Evolutionary conservation across 768 basidiomycete species (phyloP).

Genomic region (Termitomyces bulborhizus): DNA sequence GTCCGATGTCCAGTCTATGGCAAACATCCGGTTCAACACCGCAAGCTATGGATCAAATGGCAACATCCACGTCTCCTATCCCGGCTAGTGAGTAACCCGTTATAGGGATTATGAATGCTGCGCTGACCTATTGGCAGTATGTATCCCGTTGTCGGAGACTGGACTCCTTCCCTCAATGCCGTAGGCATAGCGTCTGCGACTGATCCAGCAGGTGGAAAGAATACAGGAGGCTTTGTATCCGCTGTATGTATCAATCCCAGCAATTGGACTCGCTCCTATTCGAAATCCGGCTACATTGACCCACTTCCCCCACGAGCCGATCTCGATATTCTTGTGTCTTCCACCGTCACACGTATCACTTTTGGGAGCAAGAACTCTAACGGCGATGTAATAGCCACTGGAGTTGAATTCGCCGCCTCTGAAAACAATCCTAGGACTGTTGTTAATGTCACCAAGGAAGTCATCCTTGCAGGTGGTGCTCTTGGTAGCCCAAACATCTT

Average conservation of each 20-base stretch:
- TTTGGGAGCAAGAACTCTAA: conserved; percentile 26
- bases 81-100: conserved; percentile 14
- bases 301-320: conserved; percentile 55
- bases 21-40: conserved; percentile 34
- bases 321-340: conserved; percentile 54
- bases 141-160: conserved; percentile 44
- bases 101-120: conserved; percentile 28
- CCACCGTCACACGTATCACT: conserved; percentile 51
- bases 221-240: conserved; percentile 47
- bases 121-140: conserved; percentile 27
- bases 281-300: conserved; percentile 53
- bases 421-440: conserved; percentile 4
- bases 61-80: conserved; percentile 25
- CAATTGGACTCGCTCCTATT: conserved; percentile 59
- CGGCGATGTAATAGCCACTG: conserved; percentile 38
- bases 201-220: conserved; percentile 41
- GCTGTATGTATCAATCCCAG: conserved; percentile 54
- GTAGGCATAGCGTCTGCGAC: conserved; percentile 34
- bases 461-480: conserved; percentile 38
- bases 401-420: conserved; percentile 40
- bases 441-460: conserved; percentile 35
- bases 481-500: conserved; percentile 50
- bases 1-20: conserved; percentile 26
- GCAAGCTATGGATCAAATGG: conserved; percentile 42
- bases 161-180: conserved; percentile 44